These are phyloP conservation scores for Suillus hirtellus DNA, from an alignment of 768 basidiomycete species.

Conservation along the genomic window DNA sequence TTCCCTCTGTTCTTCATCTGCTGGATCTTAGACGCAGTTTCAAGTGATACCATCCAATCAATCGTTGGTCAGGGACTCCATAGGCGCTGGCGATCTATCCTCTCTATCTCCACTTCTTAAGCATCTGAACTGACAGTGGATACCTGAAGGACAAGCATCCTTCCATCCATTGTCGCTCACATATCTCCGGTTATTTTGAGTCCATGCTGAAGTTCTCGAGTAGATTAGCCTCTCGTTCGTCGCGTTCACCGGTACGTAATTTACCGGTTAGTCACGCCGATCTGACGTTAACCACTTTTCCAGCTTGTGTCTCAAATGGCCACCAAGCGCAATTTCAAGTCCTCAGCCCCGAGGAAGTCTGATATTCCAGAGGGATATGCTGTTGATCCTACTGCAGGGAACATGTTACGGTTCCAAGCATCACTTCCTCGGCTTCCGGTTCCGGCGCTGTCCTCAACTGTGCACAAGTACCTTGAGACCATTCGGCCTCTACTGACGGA, in stretches of 20 bases:
- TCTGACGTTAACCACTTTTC: background rate
- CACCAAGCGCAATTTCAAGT: constrained; percentile 32
- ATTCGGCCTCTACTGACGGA: constrained; percentile 75
- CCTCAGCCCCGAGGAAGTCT: constrained; percentile 31
- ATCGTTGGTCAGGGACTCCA: background rate
- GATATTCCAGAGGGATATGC: constrained; percentile 47
- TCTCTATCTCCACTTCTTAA: constrained; percentile 21
- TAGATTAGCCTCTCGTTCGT: constrained; percentile 19
- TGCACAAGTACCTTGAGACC: constrained; percentile 85
- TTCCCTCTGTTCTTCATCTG: constrained; percentile 4
- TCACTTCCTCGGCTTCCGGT: constrained; percentile 81
- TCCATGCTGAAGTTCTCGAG: constrained; percentile 24
- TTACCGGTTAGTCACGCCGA: background rate
- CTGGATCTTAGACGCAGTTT: background rate
- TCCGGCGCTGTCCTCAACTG: constrained; percentile 78
- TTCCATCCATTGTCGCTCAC: constrained; percentile 10
- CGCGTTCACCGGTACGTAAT: constrained; percentile 19
- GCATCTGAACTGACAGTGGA: constrained; percentile 10
- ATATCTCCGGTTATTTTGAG: background rate
- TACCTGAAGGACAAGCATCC: constrained; percentile 10
- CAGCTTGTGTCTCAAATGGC: constrained; percentile 27
- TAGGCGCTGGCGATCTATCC: constrained; percentile 9
- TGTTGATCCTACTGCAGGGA: constrained; percentile 55
- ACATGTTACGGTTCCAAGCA: constrained; percentile 75
- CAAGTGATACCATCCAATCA: constrained; percentile 7